Evolutionary conservation across 164 flowering plant species (phyloP), one percentile per base, ranked within the genome.

Genomic region (Stephania yunnanensis): DNA sequence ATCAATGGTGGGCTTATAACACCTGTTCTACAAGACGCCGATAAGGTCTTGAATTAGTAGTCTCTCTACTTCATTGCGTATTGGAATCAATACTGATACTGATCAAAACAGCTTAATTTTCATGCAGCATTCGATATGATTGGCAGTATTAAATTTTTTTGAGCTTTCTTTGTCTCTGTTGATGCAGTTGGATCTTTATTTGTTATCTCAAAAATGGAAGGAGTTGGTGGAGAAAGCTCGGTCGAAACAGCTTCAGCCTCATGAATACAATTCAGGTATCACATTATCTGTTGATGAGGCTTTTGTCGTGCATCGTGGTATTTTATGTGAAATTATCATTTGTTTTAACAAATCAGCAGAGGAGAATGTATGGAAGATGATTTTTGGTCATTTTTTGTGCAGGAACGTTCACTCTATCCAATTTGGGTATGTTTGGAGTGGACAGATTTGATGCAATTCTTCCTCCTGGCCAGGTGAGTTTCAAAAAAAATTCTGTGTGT

Each of bases 361-460:
- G 71, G 70, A 10, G 12, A 12, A 42, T 13, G 17, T 50, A 11
- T 42, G 45, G 71, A 31, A 44, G 44, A 4, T 19, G 30, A n/a
- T 7, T 70, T n/a, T 52, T 15, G 11, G 30, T 46, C 46, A 17
- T 30, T 73, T 12, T 72, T 8, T 10, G 6, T 83, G 75, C 83
- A 95, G 98, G 97, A 30, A 93, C 97, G 19, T 95, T 95, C 82
- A 95, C 98, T 58, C 78, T 93, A 10, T 95, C 98, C 78, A 95
- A 95, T 83, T 83, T 95, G 86, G 98, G 97, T 69, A 95, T 95
- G 98, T 95, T 95, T 85, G 97, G 98, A 80, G 98, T 95, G 74
- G 98, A 93, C 80, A 89, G 92, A 74, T 94, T 94, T 83, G 98
- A 94, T 87, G 98, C 98, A 22, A 92, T 94, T 78, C 97, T 95